A percentile compares a stretch with the other conserved stretches of the same genome.
Conservation (phyloP, 768 basidiomycete genomes). For the Trametes cinnabarina region DNA sequence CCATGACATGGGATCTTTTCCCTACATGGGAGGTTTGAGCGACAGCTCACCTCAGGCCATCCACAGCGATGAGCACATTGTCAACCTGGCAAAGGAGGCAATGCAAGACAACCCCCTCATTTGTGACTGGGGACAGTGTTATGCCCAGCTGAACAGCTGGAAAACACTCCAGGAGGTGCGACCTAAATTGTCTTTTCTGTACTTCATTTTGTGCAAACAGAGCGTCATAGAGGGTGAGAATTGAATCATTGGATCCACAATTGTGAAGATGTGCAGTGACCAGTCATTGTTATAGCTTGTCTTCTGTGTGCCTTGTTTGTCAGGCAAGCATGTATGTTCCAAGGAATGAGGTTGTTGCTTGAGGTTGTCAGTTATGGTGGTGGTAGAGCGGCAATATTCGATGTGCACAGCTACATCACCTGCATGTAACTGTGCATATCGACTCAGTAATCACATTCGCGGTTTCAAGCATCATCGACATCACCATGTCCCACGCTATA, state of each 20-base stretch:
- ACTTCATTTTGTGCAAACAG: neutral
- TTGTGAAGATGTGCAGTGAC: neutral
- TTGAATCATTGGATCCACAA: neutral
- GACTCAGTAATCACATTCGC: neutral
- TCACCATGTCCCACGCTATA: no score
- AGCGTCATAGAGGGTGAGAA: neutral
- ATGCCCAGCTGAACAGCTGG: constrained; percentile 19
- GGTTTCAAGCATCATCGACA: no score
- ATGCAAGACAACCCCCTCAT: constrained; percentile 1
- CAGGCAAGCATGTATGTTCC: no score
- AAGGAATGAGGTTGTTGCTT: no score
- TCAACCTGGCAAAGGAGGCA: constrained; percentile 13
- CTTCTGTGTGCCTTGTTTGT: no score
- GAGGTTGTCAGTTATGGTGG: no score
- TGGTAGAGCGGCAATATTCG: no score
- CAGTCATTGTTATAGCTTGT: no score
- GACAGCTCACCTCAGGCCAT: neutral
- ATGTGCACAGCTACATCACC: no score
- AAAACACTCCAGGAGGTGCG: constrained; percentile 19
- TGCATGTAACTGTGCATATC: no score
- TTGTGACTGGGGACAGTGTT: constrained; percentile 18
- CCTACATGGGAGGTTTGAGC: neutral
- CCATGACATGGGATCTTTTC: neutral
- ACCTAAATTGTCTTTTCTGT: neutral
- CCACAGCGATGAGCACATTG: neutral